A percentile compares a stretch with the other conserved stretches of the same genome.
Conservation (phyloP, 2,329 filamentous ascomycete genomes). For the Pseudonectria foliicola region DNA sequence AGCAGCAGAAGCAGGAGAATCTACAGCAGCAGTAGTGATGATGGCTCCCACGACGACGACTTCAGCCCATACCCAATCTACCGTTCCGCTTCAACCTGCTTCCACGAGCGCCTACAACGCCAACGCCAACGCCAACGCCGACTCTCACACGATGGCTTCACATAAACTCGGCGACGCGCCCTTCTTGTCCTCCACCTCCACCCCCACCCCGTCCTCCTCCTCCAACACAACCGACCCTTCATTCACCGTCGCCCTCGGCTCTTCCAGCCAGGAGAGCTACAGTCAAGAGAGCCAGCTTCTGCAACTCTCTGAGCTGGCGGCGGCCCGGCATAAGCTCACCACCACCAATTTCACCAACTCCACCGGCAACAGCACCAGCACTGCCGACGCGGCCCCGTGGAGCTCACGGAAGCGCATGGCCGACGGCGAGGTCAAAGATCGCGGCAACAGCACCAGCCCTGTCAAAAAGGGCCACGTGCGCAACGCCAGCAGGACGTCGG, state of each 20-base stretch:
- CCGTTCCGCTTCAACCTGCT: too few species aligned
- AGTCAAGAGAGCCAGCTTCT: constrained; percentile 40
- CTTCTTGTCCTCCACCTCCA: too few species aligned
- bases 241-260: constrained; percentile 13
- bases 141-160: constrained; percentile 17
- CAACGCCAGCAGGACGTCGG: constrained; percentile 52
- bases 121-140: constrained; percentile 4
- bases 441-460: constrained; percentile 37
- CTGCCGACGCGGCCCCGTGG: constrained; percentile 25
- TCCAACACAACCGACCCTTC: too few species aligned
- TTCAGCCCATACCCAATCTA: too few species aligned
- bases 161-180: too few species aligned
- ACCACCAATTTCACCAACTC: too few species aligned
- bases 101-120: background rate
- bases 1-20: too few species aligned
- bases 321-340: constrained; percentile 42
- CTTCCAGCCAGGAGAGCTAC: constrained; percentile 35
- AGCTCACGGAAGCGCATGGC: constrained; percentile 65
- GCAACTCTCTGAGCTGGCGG: constrained; percentile 51
- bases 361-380: too few species aligned
- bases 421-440: constrained; percentile 63
- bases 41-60: too few species aligned
- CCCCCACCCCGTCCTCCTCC: constrained; percentile 2
- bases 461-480: constrained; percentile 59
- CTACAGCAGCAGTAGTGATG: too few species aligned